phyloP scores from a whole-genome alignment of 305 asterid genomes.

The Fraxinus nigra region DNA sequence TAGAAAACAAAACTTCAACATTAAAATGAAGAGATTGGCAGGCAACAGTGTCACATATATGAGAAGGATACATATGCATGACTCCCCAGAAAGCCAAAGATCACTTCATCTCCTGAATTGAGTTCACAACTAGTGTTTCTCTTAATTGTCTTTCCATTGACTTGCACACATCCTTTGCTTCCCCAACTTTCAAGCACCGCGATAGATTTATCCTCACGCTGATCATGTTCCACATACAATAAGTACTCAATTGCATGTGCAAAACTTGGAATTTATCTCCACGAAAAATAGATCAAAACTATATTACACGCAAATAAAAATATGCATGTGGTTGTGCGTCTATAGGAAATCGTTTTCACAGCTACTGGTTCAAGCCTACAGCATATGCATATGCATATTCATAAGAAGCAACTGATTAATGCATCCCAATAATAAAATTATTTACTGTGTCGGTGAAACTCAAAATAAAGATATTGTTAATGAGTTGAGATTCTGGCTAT shows the following conservation, averaged over 20 bases:
- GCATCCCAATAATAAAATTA: constrained; percentile 13
- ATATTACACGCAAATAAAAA: neutral
- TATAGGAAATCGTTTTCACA: constrained; percentile 1
- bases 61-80: constrained; percentile 85
- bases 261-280: neutral
- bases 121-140: constrained; percentile 50
- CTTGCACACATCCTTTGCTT: constrained; percentile 70
- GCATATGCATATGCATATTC: constrained; percentile 1
- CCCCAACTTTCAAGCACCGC: constrained; percentile 81
- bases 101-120: constrained; percentile 80
- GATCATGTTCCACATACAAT: constrained; percentile 23
- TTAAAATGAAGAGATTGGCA: neutral
- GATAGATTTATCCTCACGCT: constrained; percentile 62
- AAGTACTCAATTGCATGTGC: neutral
- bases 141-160: constrained; percentile 70
- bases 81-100: constrained; percentile 62
- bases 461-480: neutral
- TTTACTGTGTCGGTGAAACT: constrained; percentile 13
- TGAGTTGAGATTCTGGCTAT: constrained; percentile 14
- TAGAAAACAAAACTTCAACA: neutral
- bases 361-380: constrained; percentile 7
- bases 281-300: constrained; percentile 3
- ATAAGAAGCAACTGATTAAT: neutral
- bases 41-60: constrained; percentile 11
- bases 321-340: neutral